Percentiles rank a stretch among this genome's conserved stretches.
These are phyloP conservation scores for Candida sanyiensis DNA, from an alignment of 805 yeast genomes.

Conservation along the genomic window DNA sequence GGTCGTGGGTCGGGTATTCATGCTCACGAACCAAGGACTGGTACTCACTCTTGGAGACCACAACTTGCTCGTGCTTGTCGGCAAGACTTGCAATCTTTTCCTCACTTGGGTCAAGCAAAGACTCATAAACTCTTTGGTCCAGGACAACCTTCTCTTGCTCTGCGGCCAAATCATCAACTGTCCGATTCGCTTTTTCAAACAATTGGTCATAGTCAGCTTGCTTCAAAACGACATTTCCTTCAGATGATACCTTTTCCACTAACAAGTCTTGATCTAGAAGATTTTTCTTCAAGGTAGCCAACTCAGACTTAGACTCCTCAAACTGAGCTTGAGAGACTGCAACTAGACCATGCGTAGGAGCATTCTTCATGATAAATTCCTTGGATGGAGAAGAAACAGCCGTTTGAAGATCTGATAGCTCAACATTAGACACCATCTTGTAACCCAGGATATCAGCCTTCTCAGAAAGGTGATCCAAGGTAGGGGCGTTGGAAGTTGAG, in stretches of 20 bases:
- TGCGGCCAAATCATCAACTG: constrained; percentile 9
- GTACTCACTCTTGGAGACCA: constrained; percentile 8
- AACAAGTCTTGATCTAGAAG: constrained; percentile 26
- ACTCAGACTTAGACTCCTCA: constrained; percentile 9
- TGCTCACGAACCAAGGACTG: constrained; percentile 16
- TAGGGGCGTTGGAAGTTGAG: constrained; percentile 9
- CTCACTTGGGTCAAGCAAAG: constrained; percentile 6
- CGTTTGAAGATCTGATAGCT: constrained; percentile 5
- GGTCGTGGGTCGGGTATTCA: constrained; percentile 24
- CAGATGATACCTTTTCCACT: constrained; percentile 22
- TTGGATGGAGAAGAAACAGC: constrained; percentile 8
- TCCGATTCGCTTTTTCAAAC: constrained; percentile 8
- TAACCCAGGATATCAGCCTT: constrained; percentile 17
- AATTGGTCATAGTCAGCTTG: constrained; percentile 16
- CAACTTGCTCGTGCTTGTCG: constrained; percentile 2
- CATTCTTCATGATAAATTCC: constrained; percentile 9
- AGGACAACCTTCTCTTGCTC: constrained; percentile 4
- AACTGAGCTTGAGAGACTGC: constrained; percentile 12
- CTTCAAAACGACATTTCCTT: constrained; percentile 15
- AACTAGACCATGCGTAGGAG: constrained; percentile 5
- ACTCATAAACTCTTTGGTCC: constrained; percentile 4
- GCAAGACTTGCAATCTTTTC: constrained; percentile 10
- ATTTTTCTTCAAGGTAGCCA: constrained; percentile 21
- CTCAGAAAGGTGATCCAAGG: constrained; percentile 8
- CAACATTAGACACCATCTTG: constrained; percentile 17